These are phyloP conservation scores for Candida pseudoviswanathii DNA, from an alignment of 1,139 yeast species.

Conservation along the genomic window DNA sequence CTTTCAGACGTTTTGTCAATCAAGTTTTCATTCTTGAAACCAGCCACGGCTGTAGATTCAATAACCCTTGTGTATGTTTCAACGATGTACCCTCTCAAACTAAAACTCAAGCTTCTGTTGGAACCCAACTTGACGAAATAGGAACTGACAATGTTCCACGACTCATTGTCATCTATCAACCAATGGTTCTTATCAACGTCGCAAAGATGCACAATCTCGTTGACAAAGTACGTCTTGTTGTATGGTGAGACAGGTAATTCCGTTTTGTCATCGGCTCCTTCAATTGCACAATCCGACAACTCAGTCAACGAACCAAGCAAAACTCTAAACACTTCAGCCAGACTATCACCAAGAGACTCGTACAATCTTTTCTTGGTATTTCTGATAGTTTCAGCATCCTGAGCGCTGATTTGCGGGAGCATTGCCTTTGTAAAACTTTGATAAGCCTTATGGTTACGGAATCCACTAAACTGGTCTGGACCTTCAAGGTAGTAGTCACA, in stretches of 20 bases:
- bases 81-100: constrained; percentile 49
- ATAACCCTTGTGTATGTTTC: constrained; percentile 53
- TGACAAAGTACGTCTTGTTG: constrained; percentile 44
- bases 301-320: constrained; percentile 48
- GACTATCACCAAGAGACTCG: constrained; percentile 61
- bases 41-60: constrained; percentile 47
- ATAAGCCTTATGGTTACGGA: constrained; percentile 19
- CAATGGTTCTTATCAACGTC: constrained; percentile 53
- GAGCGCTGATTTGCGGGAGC: constrained; percentile 30
- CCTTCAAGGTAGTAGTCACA: constrained; percentile 64
- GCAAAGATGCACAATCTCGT: constrained; percentile 46
- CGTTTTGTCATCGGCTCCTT: constrained; percentile 11
- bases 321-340: constrained; percentile 48
- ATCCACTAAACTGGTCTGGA: constrained; percentile 48
- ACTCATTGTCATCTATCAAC: constrained; percentile 35
- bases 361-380: constrained; percentile 57
- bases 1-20: constrained; percentile 33
- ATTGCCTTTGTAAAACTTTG: constrained; percentile 23
- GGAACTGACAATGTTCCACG: constrained; percentile 49
- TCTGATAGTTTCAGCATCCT: constrained; percentile 58
- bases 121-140: constrained; percentile 43
- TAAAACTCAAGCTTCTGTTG: constrained; percentile 42
- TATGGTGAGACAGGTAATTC: constrained; percentile 34
- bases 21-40: constrained; percentile 33
- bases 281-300: constrained; percentile 36